These are phyloP conservation scores for Aspergillus aculeatinus DNA, from an alignment of 2,329 filamentous ascomycete species.

Conservation along the genomic window DNA sequence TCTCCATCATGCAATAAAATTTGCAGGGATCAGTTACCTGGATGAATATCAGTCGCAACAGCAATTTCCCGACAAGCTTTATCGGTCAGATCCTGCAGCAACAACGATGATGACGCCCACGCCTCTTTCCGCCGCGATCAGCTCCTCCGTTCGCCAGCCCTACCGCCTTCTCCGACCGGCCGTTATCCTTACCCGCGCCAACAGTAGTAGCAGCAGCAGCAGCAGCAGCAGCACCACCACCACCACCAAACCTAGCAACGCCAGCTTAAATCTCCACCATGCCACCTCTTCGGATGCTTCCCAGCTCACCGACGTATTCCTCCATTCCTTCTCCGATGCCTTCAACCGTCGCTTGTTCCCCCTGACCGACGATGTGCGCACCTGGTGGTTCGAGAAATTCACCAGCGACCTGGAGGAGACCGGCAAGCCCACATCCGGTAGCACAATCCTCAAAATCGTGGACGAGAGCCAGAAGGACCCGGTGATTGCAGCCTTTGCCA, in stretches of 20 bases:
- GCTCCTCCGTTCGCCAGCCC: not conserved
- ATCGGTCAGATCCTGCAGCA: not conserved
- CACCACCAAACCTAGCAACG: not conserved
- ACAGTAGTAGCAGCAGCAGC: not conserved
- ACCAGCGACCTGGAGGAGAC: not conserved
- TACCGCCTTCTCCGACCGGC: not conserved
- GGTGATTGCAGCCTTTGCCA: conserved; percentile 9
- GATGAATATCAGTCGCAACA: not conserved
- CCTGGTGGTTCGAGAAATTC: conserved; percentile 6
- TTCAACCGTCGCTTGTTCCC: conserved; percentile 14
- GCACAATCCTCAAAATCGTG: conserved; percentile 8
- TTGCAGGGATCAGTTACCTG: not conserved
- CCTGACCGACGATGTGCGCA: conserved; percentile 5
- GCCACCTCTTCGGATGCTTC: not conserved
- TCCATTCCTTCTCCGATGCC: conserved; percentile 5
- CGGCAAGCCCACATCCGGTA: not conserved
- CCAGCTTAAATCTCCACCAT: conserved; percentile 5
- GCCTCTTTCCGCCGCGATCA: not conserved
- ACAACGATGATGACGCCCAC: not conserved
- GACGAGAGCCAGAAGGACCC: not conserved
- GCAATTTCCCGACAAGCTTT: not conserved
- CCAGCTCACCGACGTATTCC: conserved; percentile 2
- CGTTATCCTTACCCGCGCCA: not conserved
- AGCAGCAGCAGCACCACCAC: not conserved
- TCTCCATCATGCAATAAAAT: not conserved